Conservation (phyloP, 345 rosid genomes). For the Viola odorata region DNA sequence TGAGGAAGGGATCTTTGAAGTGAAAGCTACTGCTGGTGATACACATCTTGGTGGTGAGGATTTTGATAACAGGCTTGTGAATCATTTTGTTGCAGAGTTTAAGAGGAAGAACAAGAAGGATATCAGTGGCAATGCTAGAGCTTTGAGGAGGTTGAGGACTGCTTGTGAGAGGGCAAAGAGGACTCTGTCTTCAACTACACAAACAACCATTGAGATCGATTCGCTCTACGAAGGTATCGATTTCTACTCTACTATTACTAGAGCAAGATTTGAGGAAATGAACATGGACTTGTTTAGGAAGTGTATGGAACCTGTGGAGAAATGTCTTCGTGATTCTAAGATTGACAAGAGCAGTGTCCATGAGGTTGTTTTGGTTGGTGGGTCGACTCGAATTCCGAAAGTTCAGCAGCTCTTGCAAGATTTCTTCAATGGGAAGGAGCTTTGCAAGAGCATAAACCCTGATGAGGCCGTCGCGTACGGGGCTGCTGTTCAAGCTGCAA, state of each 20-base stretch:
- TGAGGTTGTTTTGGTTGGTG: constrained; percentile 21
- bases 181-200: constrained; percentile 12
- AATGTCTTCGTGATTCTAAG: constrained; percentile 19
- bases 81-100: background rate
- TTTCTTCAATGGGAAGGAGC: constrained; percentile 18
- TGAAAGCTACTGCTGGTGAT: background rate
- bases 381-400: constrained; percentile 18
- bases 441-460: constrained; percentile 18
- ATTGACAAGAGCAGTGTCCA: constrained; percentile 14
- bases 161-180: constrained; percentile 18
- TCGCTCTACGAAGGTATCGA: constrained; percentile 19
- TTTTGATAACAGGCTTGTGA: background rate
- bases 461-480: constrained; percentile 21
- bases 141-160: constrained; percentile 17
- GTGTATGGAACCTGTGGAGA: constrained; percentile 19
- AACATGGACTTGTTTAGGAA: constrained; percentile 21
- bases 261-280: constrained; percentile 18
- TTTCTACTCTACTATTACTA: constrained; percentile 11
- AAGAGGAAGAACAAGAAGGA: constrained; percentile 9
- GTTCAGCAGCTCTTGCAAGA: constrained; percentile 19
- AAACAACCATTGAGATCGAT: constrained; percentile 19
- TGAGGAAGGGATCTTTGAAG: background rate
- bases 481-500: constrained; percentile 21
- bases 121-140: constrained; percentile 13
- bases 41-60: background rate